Conservation (phyloP, 768 basidiomycete genomes). For the Fomitopsis serialis region DNA sequence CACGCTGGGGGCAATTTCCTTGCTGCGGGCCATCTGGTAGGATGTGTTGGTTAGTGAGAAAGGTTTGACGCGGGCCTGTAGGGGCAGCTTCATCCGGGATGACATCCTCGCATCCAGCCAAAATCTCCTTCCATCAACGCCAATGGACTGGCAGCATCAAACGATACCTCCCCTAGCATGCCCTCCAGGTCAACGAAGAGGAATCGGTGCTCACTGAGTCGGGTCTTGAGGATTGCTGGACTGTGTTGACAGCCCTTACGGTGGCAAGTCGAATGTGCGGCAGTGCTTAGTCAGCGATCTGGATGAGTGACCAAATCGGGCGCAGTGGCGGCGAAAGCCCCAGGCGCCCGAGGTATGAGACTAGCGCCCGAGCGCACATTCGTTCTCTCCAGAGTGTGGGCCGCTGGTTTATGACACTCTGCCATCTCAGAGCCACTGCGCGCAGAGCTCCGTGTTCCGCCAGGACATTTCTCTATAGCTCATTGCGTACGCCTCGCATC, state of each 20-base stretch:
- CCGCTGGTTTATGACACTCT: neutral
- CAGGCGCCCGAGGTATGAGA: neutral
- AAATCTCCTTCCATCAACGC: conserved; percentile 8
- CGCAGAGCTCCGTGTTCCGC: neutral
- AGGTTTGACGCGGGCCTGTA: conserved; percentile 2
- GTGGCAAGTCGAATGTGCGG: conserved; percentile 18
- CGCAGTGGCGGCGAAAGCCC: neutral
- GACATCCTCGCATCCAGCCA: conserved; percentile 25
- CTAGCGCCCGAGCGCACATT: neutral
- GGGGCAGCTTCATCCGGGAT: conserved; percentile 28
- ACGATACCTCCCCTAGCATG: conserved; percentile 8
- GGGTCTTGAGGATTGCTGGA: conserved; percentile 34
- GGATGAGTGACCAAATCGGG: neutral
- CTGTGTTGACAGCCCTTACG: conserved; percentile 18
- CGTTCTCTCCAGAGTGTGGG: neutral
- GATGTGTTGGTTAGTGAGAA: conserved; percentile 11
- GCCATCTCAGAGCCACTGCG: neutral
- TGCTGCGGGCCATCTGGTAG: conserved; percentile 79
- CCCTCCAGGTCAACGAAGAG: conserved; percentile 14
- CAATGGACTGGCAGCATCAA: conserved; percentile 9
- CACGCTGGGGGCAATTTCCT: conserved; percentile 77
- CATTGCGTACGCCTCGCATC: neutral
- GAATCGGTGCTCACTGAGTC: conserved; percentile 34
- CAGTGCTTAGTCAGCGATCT: conserved; percentile 8
- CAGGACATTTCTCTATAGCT: neutral